Evolutionary conservation across 1,284 basidiomycete species (phyloP), one percentile per base, ranked within the genome.

Genomic region (Pseudozyma flocculosa): DNA sequence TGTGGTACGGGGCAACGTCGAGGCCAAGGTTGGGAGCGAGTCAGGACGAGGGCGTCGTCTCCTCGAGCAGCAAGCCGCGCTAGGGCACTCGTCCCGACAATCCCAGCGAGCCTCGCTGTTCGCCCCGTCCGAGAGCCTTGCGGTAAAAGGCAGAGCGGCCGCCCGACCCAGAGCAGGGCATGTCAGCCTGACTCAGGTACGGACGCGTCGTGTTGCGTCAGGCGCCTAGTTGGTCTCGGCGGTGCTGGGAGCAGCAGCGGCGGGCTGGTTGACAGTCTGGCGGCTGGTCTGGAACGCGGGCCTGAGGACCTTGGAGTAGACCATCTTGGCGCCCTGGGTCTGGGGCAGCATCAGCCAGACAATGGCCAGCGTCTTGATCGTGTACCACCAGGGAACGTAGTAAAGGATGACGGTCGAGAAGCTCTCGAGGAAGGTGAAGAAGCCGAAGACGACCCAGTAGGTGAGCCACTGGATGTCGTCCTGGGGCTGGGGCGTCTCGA

Each of bases 301-400:
- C 43, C 72, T 68, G 55, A 77, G 65, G 46, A 72, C 52, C 56
- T 68, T 67, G 68, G 52, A 49, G 75, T 76, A 77, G 43, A 77
- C 72, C 38, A 68, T 50, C 75, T 77, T 76, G 56, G 75, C 75
- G 39, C 75, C 75, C 73, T 80, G 77, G 13, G 89, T 92, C 75
- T 92, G 90, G 0, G 92, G 92, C n/a, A 93, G 84, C 13, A 86
- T 87, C 50, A 94, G 85, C 81, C 90, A 94, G 54, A 93, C 85
- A 30, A 94, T 84, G 73, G 91, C 87, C 51, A 91, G 75, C 4
- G 86, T 88, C 82, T 92, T 93, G 73, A 90, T 59, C 45, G 86
- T 82, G 79, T 87, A 88, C 81, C 94, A 94, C 78, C 93, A 85
- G 14, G 91, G 91, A 58, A 94, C 83, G 89, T 90, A 77, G 58